Evolutionary conservation across 2,329 filamentous ascomycete species (phyloP), one percentile per base, ranked within the genome.

Genomic region (Botrytis elliptica): DNA sequence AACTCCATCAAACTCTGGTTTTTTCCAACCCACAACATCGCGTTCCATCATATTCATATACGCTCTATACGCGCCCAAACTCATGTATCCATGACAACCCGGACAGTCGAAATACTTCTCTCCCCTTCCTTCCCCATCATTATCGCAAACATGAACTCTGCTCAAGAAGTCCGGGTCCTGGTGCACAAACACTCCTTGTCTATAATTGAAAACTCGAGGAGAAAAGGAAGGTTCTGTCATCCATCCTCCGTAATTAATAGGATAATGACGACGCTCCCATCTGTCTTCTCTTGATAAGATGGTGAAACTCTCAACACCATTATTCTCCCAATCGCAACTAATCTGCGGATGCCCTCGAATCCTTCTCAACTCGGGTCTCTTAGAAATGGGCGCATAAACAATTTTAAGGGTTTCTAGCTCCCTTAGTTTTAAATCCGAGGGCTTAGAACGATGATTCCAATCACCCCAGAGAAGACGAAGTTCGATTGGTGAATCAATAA

Each of bases 41-140:
- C 66, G 66, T 20, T 42, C 66, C 66, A 69, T 69, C 66, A 69
- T 69, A 20, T 40, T 38, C 6, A 69, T 69, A 42, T 69, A 69
- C 8, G 49, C 49, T 16, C 52, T 40, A 16, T 57, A 69, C 36
- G 66, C 49, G 22, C 18, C 49, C 49, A 69, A 69, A 33, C 66
- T 57, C 66, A 69, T 69, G 4, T n/a, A 36, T 10, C 25, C 49
- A 69, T 42, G 66, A 69, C 66, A 69, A 42, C 66, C 66, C 5
- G 66, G 18, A 69, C 66, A 69, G 22, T 69, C 57, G n/a, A 69
- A 69, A 42, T 69, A 38, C 29, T 33, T 29, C n/a, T 57, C 66
- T 9, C n/a, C n/a, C 14, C 16, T 18, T 6, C 20, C 38, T 22
- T 18, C n/a, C 8, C 38, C 38, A 33, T 3, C 14, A 57, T 57